These are phyloP conservation scores for Deakozyma indianensis DNA, from an alignment of 805 yeast genomes.

Conservation along the genomic window DNA sequence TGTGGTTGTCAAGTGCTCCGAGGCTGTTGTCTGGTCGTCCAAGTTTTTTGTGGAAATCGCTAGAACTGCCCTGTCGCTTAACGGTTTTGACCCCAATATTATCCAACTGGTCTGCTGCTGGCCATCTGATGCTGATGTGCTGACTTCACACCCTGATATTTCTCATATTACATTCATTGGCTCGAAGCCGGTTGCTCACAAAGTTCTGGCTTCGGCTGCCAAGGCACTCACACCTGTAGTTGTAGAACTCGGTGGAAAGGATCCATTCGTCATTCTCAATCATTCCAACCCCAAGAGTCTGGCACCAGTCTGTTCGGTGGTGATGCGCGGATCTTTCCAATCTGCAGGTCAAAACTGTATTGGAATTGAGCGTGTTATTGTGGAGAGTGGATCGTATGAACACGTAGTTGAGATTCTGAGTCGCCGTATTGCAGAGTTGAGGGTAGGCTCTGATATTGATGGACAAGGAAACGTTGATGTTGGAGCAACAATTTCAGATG, in stretches of 20 bases:
- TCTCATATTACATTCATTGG: conserved; percentile 92
- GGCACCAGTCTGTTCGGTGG: conserved; percentile 48
- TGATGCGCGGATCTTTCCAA: conserved; percentile 93
- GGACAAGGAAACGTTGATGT: conserved; percentile 82
- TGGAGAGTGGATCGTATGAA: conserved; percentile 56
- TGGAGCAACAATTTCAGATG: conserved; percentile 87
- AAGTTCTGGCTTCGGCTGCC: conserved; percentile 72
- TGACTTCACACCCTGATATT: conserved; percentile 70
- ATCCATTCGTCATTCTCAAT: conserved; percentile 76
- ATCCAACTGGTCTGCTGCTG: conserved; percentile 83
- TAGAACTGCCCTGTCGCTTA: conserved; percentile 52
- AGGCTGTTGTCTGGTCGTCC: conserved; percentile 92
- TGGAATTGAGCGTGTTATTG: conserved; percentile 89
- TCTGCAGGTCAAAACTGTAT: conserved; percentile 97
- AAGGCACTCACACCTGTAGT: conserved; percentile 86
- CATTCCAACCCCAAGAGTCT: conserved; percentile 10
- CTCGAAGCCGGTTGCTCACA: conserved; percentile 86
- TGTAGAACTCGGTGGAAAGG: conserved; percentile 94
- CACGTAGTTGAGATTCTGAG: conserved; percentile 41
- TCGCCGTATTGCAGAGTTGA: conserved; percentile 41
- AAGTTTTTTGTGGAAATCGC: conserved; percentile 61
- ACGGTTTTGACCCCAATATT: conserved; percentile 65
- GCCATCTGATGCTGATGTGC: conserved; percentile 77
- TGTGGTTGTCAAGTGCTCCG: conserved; percentile 85
- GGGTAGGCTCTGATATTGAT: conserved; percentile 86